Percentiles rank a stretch among this genome's conserved stretches.
Conservation (phyloP, 345 rosid genomes). For the Combretum micranthum region DNA sequence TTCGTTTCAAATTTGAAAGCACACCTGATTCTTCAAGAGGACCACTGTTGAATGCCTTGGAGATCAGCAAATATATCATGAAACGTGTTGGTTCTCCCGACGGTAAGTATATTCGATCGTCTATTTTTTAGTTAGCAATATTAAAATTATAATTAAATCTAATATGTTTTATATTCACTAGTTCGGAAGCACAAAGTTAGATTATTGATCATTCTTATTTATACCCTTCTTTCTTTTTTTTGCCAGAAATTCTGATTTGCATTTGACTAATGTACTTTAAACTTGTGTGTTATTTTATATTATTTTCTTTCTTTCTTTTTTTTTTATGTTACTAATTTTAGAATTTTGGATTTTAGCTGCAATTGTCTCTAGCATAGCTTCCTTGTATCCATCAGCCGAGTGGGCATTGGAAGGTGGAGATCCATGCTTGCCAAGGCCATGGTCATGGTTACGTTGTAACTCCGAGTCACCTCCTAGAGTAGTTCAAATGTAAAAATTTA, state of each 20-base stretch:
- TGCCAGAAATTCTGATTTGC: too few relatives aligned
- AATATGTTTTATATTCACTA: conserved; percentile 1
- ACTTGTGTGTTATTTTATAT: too few relatives aligned
- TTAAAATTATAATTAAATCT: not conserved
- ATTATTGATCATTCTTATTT: too few relatives aligned
- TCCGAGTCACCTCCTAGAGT: conserved; percentile 52
- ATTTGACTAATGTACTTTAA: too few relatives aligned
- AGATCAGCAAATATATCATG: conserved; percentile 57
- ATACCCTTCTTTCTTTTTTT: too few relatives aligned
- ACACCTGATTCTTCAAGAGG: conserved; percentile 76
- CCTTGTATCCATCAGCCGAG: conserved; percentile 40
- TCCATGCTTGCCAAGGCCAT: conserved; percentile 72
- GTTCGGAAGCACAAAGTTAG: not conserved
- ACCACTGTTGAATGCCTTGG: conserved; percentile 80
- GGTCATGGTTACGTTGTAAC: conserved; percentile 79
- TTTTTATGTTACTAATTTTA: not conserved
- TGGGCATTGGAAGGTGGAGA: conserved; percentile 92
- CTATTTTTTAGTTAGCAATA: not conserved
- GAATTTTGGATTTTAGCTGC: conserved; percentile 38
- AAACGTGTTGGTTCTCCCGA: conserved; percentile 61
- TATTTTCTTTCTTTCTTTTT: too few relatives aligned
- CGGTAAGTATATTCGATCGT: conserved; percentile 33
- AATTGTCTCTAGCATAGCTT: conserved; percentile 36
- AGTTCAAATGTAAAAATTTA: conserved; percentile 41
- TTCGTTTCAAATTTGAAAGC: conserved; percentile 59